These are phyloP conservation scores for Beta corolliflora DNA, from an alignment of 179 eudicot genomes.

Conservation along the genomic window DNA sequence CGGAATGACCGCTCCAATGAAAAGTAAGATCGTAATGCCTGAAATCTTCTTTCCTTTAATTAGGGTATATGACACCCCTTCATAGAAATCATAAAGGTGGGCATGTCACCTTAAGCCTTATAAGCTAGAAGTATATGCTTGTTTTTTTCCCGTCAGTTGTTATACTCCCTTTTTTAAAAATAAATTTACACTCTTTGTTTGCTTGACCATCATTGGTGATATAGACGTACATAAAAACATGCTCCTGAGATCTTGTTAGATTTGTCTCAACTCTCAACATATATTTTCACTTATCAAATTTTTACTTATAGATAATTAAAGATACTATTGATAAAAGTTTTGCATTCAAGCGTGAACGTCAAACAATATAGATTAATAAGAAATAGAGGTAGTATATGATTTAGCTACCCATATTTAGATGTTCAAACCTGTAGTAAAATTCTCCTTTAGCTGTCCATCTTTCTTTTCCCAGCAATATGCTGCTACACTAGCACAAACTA, in stretches of 20 bases:
- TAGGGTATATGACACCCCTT: neutral
- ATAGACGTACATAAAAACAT: too few species aligned
- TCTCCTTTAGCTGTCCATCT: neutral
- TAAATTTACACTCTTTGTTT: too few species aligned
- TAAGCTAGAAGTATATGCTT: neutral
- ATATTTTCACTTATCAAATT: too few species aligned
- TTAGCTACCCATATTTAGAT: neutral
- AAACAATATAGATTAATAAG: too few species aligned
- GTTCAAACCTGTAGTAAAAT: neutral
- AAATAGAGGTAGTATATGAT: neutral
- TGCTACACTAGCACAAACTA: neutral
- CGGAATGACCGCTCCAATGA: constrained; percentile 84
- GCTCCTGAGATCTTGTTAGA: too few species aligned
- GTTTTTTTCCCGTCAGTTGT: neutral
- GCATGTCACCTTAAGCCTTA: neutral
- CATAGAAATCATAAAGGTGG: neutral
- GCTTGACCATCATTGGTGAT: too few species aligned
- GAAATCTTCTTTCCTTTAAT: neutral
- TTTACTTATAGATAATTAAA: too few species aligned
- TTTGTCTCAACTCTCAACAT: too few species aligned
- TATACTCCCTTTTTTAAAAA: too few species aligned
- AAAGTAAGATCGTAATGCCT: constrained; percentile 52
- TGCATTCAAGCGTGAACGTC: too few species aligned
- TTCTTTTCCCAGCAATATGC: neutral
- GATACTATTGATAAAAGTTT: too few species aligned